Evolutionary conservation across 2,329 filamentous ascomycete species (phyloP), one percentile per base, ranked within the genome.

Genomic region (Parafenestella ontariensis): DNA sequence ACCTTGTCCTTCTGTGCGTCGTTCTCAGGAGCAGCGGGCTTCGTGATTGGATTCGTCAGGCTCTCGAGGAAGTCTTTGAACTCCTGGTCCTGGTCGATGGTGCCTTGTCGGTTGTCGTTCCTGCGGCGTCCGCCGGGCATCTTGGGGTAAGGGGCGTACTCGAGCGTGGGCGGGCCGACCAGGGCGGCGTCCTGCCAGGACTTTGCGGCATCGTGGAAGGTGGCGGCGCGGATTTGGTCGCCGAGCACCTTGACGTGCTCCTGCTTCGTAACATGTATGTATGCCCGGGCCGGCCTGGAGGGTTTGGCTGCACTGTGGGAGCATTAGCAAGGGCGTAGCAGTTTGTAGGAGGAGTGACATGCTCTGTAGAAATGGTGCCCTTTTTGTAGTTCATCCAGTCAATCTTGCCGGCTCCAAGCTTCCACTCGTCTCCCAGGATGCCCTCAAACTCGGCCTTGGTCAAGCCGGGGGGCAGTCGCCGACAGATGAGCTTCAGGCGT

Each of bases 61-160:
- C 86, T 89, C 73, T 96, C 90, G 7, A 99, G 83, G 73, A 98
- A 99, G 23, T 88, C 87, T 80, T 97, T 96, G 67, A 97, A 99
- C 66, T 98, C 95, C 0, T 91, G 87, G 69, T 99, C 95, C 72
- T 96, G 92, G 68, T 99, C 95, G 63, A 99, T 98, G 3, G 92
- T 96, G 48, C 94, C 95, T 73, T 96, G 91, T 13, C 93, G 88
- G 48, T 87, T 87, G 79, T 99, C 95, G 49, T 87, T 85, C 29
- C 92, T 87, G 45, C 86, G 85, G 73, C 91, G 91, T 31, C 83
- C 85, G 54, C 85, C 86, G 1, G 94, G 92, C 1, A 92, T 85
- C 68, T 93, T 93, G 62, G 91, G 91, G 78, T 93, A 96, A 1
- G 89, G 85, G 17, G 93, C 87, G 68, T 91, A 91, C 69, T 96